Conservation (phyloP, 768 basidiomycete species). For the Auriscalpium orientale region DNA sequence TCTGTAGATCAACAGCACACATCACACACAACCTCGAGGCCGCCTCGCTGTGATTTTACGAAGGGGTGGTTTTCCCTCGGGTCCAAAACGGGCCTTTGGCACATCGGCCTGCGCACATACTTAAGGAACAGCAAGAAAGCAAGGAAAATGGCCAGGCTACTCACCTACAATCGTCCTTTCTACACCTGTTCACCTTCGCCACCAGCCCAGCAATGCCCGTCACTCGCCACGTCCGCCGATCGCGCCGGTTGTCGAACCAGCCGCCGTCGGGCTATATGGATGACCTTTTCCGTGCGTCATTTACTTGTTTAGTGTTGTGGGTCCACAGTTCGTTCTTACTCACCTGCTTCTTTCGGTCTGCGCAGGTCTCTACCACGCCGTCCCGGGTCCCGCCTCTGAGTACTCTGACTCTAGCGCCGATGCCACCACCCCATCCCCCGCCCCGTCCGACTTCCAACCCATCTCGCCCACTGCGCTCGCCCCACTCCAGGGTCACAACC, state of each 20-base stretch:
- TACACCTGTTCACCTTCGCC: neutral
- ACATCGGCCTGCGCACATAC: conserved; percentile 1
- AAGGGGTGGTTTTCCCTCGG: conserved; percentile 22
- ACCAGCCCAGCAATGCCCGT: conserved; percentile 23
- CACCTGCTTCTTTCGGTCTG: conserved; percentile 27
- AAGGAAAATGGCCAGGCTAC: neutral
- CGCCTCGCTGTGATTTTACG: conserved; percentile 33
- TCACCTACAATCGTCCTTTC: conserved; percentile 9
- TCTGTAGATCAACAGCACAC: neutral
- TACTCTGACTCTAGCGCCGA: conserved; percentile 13
- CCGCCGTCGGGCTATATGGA: conserved; percentile 21
- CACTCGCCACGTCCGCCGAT: conserved; percentile 30
- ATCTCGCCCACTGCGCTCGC: neutral
- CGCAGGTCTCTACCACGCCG: conserved; percentile 21
- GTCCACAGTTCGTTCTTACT: conserved; percentile 24
- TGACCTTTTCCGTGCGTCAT: conserved; percentile 1
- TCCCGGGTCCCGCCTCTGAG: conserved; percentile 22
- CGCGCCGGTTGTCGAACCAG: conserved; percentile 37
- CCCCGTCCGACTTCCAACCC: neutral
- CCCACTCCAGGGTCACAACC: neutral
- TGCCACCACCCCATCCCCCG: neutral
- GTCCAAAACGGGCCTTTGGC: neutral
- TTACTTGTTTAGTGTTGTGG: conserved; percentile 13
- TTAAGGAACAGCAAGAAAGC: neutral
- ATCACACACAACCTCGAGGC: conserved; percentile 20